Evolutionary conservation across 768 basidiomycete genomes (phyloP).

Genomic region (Boletellus emodensis): DNA sequence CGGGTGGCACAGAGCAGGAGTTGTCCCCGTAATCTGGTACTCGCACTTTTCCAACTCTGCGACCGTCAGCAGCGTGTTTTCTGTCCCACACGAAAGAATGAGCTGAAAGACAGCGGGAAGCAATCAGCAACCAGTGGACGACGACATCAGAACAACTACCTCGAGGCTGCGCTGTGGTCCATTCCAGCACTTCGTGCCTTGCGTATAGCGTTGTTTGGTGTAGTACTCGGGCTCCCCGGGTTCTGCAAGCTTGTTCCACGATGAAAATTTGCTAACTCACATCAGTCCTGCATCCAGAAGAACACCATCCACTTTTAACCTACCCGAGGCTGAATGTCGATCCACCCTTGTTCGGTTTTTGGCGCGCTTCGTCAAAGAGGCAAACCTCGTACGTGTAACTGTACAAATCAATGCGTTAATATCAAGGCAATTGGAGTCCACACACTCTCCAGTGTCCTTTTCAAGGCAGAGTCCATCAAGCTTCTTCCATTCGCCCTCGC

Average conservation of each 20-base stretch:
- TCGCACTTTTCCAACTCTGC: constrained; percentile 96
- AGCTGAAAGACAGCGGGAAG: constrained; percentile 44
- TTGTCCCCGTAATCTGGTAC: constrained; percentile 82
- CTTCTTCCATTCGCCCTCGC: constrained; percentile 94
- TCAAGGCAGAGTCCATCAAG: constrained; percentile 77
- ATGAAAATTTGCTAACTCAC: constrained; percentile 57
- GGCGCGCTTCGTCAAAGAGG: constrained; percentile 82
- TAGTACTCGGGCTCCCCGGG: constrained; percentile 74
- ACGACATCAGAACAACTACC: constrained; percentile 38
- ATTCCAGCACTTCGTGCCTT: constrained; percentile 93
- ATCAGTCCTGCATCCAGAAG: background rate
- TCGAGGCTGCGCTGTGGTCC: constrained; percentile 85
- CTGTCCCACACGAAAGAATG: constrained; percentile 76
- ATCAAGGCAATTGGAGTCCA: constrained; percentile 18
- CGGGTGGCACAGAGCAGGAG: constrained; percentile 73
- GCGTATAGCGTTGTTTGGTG: constrained; percentile 73
- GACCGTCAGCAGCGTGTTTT: constrained; percentile 75
- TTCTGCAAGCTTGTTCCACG: constrained; percentile 66
- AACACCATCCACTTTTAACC: constrained; percentile 23
- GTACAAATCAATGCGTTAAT: constrained; percentile 4
- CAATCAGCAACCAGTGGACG: constrained; percentile 1
- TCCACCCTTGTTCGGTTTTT: constrained; percentile 83
- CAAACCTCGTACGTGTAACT: constrained; percentile 96
- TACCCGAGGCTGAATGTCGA: constrained; percentile 79
- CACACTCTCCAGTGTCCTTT: constrained; percentile 87